Evolutionary conservation across 176 grass and related monocot species (phyloP).

Genomic region (Alopecurus myosuroides): DNA sequence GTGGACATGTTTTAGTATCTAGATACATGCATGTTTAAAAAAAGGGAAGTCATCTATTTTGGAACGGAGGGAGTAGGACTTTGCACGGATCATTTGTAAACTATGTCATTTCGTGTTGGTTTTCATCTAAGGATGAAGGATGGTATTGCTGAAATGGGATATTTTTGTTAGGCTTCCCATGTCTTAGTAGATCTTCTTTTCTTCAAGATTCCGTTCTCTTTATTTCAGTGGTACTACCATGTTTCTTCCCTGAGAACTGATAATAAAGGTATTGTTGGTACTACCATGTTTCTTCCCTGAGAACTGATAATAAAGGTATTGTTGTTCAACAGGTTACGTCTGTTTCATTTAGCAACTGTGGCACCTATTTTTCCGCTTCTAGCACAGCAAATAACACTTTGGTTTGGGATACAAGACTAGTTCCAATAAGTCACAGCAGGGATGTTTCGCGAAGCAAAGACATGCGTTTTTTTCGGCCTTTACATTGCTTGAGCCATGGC

Average conservation of each 20-base stretch:
- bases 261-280: constrained; percentile 13
- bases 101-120: neutral
- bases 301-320: constrained; percentile 25
- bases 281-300: constrained; percentile 28
- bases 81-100: constrained; percentile 16
- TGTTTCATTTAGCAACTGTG: constrained; percentile 89
- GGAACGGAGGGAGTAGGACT: no score
- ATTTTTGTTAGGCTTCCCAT: neutral
- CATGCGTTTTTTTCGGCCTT: constrained; percentile 85
- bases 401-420: constrained; percentile 79
- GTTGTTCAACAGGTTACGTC: constrained; percentile 69
- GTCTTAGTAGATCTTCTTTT: neutral
- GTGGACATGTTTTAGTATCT: no score
- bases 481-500: constrained; percentile 90
- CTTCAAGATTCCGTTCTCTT: neutral
- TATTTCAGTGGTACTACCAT: neutral
- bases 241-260: constrained; percentile 33
- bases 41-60: no score
- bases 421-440: constrained; percentile 54
- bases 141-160: neutral
- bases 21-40: no score
- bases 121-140: constrained; percentile 1
- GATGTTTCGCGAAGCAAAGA: constrained; percentile 52
- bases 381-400: constrained; percentile 85
- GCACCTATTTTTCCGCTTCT: constrained; percentile 88